Base-by-base conservation (phyloP, 2,329 filamentous ascomycete genomes). In the Drechslerella dactyloides region DNA sequence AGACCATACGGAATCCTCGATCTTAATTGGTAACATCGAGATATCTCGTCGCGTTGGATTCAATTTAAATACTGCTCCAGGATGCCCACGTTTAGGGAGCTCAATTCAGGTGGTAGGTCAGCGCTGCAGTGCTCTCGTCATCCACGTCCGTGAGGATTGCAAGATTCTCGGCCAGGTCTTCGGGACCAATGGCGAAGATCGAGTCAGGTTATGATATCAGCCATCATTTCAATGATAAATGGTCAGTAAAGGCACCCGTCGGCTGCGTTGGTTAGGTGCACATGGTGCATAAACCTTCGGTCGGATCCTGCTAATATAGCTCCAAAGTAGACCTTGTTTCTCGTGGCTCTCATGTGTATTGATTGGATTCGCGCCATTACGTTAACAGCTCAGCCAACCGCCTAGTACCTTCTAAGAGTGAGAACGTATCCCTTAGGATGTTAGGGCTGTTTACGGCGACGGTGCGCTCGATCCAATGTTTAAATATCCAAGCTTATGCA, bases 181-280 rank as follows among this genome's bases (percentile, higher is more conserved):
- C 5, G 15, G n/a, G 15, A 4, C 4, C 11, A 17, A 17, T 17
- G 37, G n/a, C n/a, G n/a, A 40, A 11, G 17, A 37, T 35, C 2
- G 52, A 35, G 7, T 40, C 35, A 54, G 37, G 13, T 19, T 11
- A n/a, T 50, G 27, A 57, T 52, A 11, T 57, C 61, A 1, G n/a
- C 61, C 15, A 64, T 50, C 17, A 50, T 50, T 48, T 64, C 61
- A 30, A 64, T 23, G 19, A 64, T 57, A 4, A 30, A 19, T 21
- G 61, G 53, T n/a, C n/a, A n/a, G n/a, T n/a, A n/a, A n/a, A 7
- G 51, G 42, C 10, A n/a, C 52, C 2, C 11, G 17, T 6, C 21
- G 23, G 23, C n/a, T 2, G 46, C 50, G 21, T 17, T 19, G 13
- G 13, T 7, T 8, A 54, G 6, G 8, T 52, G 44, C 23, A n/a